Evolutionary conservation across 495 filamentous ascomycete species (phyloP), one percentile per base, ranked within the genome.

Genomic region (Aspergillus diversus): DNA sequence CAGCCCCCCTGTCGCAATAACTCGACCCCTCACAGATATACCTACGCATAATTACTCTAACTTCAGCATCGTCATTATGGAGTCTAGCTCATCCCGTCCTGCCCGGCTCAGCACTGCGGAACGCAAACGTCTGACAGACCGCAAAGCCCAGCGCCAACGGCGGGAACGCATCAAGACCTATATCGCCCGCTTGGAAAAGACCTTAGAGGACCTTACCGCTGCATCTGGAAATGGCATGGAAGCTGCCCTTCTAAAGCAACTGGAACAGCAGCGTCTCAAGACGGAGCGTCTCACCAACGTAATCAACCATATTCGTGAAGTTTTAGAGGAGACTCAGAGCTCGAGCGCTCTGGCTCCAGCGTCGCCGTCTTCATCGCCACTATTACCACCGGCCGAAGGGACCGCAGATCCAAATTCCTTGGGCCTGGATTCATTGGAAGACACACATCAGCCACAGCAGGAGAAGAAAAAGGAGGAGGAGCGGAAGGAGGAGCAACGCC

Each of bases 131-230:
- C 43, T 58, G 17, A 63, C 61, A n/a, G 61, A 63, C 47, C 61
- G 61, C 53, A 57, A 57, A 46, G 61, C 61, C 33, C 61, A 63
- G 35, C 52, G 61, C 7, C 53, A 63, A 33, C 54, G 61, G 42
- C 61, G 61, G 16, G 61, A 63, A 42, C 61, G 61, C 33, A 63
- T 63, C 54, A 63, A 63, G 47, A 42, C 61, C 5, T 52, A 63
- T 33, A 63, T 58, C 48, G 46, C 61, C 4, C 61, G 55, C 17
- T 43, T 63, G 17, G 61, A 63, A 52, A 63, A 52, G 16, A 57
- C 53, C 8, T 21, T 63, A 33, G 52, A 57, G 39, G 61, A 63
- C n/a, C 47, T 63, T 3, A 63, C 61, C 9, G 55, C 52, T 9
- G 46, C 61, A 12, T 63, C 61, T 15, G 60, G 53, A 46, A 33